Evolutionary conservation across 1,284 basidiomycete species (phyloP).

Genomic region (Mycena citricolor): DNA sequence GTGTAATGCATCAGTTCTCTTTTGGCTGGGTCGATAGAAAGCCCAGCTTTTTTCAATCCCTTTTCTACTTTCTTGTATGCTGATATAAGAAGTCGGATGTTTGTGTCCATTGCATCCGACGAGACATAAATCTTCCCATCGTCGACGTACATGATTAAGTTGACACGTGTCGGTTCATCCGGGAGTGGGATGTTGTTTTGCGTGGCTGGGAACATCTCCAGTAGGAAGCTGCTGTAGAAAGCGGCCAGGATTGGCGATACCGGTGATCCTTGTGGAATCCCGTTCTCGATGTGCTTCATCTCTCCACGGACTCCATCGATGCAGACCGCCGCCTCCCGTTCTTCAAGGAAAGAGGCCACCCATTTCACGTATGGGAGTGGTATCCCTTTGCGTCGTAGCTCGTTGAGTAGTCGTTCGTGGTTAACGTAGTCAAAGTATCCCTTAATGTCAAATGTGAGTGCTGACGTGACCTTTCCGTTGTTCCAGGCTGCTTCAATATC

Average conservation of each 20-base stretch:
- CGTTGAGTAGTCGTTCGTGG: conserved; percentile 22
- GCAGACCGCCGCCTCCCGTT: conserved; percentile 27
- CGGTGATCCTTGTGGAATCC: conserved; percentile 29
- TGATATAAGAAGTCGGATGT: conserved; percentile 14
- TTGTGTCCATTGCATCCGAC: conserved; percentile 21
- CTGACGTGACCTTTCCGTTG: conserved; percentile 24
- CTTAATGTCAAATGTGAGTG: conserved; percentile 32
- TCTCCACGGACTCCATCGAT: conserved; percentile 25
- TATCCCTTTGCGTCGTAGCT: conserved; percentile 15
- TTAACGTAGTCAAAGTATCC: conserved; percentile 34
- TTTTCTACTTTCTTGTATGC: conserved; percentile 15
- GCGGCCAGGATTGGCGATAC: conserved; percentile 27
- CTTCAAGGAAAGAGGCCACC: conserved; percentile 18
- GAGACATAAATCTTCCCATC: conserved; percentile 23
- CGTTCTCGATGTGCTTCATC: conserved; percentile 26
- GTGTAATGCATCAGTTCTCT: conserved; percentile 30
- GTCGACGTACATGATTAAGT: conserved; percentile 23
- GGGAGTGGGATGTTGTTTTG: neutral
- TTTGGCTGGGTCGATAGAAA: conserved; percentile 25
- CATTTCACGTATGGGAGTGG: conserved; percentile 22
- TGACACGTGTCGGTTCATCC: conserved; percentile 1
- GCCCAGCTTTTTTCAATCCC: conserved; percentile 19
- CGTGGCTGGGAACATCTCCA: conserved; percentile 16
- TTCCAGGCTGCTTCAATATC: conserved; percentile 30
- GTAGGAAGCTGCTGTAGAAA: conserved; percentile 25